phyloP scores from a whole-genome alignment of 2,329 filamentous ascomycete genomes.

The Sporothrix globosa region DNA sequence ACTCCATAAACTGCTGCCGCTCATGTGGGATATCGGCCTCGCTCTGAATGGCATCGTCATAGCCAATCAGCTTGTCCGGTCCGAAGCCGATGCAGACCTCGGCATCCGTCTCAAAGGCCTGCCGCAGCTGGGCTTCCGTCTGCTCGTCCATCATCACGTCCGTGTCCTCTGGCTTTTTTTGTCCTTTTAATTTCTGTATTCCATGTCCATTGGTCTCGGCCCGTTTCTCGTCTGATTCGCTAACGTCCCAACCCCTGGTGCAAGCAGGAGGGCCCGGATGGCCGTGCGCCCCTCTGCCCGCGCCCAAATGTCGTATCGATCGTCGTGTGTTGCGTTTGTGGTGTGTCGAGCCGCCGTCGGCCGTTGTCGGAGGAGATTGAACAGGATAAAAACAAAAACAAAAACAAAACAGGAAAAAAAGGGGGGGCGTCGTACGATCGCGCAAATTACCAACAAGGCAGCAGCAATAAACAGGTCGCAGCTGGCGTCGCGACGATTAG shows the following conservation, averaged over 20 bases:
- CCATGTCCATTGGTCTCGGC: neutral
- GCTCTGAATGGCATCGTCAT: conserved; percentile 22
- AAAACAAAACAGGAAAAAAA: too few species aligned
- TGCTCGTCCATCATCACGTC: conserved; percentile 10
- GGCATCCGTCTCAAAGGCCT: conserved; percentile 1
- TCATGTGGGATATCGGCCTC: conserved; percentile 21
- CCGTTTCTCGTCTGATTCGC: neutral
- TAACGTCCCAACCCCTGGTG: neutral
- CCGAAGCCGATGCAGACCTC: conserved; percentile 16
- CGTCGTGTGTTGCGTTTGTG: conserved; percentile 9
- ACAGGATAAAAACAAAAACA: neutral
- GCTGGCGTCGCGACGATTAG: conserved; percentile 24
- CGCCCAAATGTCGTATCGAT: conserved; percentile 21
- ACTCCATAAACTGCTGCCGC: conserved; percentile 11
- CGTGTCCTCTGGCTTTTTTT: neutral
- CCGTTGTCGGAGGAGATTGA: conserved; percentile 4
- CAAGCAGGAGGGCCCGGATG: neutral
- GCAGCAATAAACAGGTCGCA: neutral
- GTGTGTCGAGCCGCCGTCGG: neutral
- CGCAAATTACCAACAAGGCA: conserved; percentile 22
- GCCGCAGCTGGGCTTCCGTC: neutral
- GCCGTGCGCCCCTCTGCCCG: conserved; percentile 2
- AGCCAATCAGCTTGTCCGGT: conserved; percentile 17
- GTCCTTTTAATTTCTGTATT: conserved; percentile 3
- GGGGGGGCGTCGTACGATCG: neutral